Evolutionary conservation across 1,284 basidiomycete species (phyloP).

Genomic region (Xerocomus amazonicus): DNA sequence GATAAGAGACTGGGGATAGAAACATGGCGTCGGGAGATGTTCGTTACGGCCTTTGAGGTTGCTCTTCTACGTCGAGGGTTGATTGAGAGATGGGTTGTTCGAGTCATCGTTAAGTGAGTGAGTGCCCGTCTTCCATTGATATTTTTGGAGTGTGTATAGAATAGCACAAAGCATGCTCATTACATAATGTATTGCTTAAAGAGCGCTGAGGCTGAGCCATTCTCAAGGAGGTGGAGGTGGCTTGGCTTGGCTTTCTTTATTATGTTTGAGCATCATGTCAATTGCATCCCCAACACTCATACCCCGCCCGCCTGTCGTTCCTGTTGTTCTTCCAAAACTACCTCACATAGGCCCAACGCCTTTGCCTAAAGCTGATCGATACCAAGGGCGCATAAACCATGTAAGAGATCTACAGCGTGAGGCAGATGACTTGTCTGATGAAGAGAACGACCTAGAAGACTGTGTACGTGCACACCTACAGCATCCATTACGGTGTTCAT

Average conservation of each 20-base stretch:
- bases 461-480: conserved; percentile 42
- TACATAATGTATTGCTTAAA: no score
- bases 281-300: conserved; percentile 58
- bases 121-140: not conserved
- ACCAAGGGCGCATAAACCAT: conserved; percentile 53
- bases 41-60: conserved; percentile 51
- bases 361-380: conserved; percentile 44
- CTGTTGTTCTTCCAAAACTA: conserved; percentile 60
- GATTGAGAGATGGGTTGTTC: conserved; percentile 38
- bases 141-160: no score
- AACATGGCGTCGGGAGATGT: conserved; percentile 47
- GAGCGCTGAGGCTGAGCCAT: no score
- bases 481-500: not conserved
- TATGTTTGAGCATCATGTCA: not conserved
- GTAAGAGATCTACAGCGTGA: conserved; percentile 71
- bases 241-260: no score
- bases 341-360: conserved; percentile 67
- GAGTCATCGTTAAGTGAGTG: conserved; percentile 19
- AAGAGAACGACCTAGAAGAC: conserved; percentile 76
- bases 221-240: no score
- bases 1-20: conserved; percentile 36
- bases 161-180: no score
- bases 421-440: conserved; percentile 82
- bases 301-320: conserved; percentile 57
- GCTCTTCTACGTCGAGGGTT: conserved; percentile 41